These are phyloP conservation scores for Datura wrightii DNA, from an alignment of 257 asterid species.

Conservation along the genomic window DNA sequence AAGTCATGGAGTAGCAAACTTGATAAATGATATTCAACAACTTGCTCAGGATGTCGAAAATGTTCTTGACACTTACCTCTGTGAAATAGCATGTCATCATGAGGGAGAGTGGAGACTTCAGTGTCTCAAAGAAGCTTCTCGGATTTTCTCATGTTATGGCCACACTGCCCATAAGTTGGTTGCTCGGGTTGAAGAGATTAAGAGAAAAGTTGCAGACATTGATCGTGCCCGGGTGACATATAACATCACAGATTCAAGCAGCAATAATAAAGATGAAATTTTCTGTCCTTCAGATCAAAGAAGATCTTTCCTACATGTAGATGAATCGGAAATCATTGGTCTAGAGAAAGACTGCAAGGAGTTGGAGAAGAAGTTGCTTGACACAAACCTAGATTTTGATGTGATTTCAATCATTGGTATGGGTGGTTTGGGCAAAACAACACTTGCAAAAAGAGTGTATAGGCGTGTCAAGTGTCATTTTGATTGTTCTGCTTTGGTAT, in stretches of 20 bases:
- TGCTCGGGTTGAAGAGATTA: conserved; percentile 16
- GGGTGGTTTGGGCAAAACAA: conserved; percentile 33
- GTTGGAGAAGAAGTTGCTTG: conserved; percentile 13
- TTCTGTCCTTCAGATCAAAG: conserved; percentile 25
- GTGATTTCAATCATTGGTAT: conserved; percentile 33
- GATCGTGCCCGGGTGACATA: not conserved
- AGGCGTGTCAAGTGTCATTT: conserved; percentile 11
- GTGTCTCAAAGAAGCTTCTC: conserved; percentile 22
- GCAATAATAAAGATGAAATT: not conserved
- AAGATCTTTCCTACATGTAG: conserved; percentile 26
- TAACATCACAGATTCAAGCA: conserved; percentile 29
- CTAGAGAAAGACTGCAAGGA: conserved; percentile 25
- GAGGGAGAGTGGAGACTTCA: conserved; percentile 9
- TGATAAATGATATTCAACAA: not conserved
- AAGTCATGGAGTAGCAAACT: not conserved
- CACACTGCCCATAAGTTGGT: conserved; percentile 23
- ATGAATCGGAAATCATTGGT: conserved; percentile 31
- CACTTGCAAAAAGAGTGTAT: conserved; percentile 26
- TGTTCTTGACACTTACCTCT: conserved; percentile 22
- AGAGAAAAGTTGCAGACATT: conserved; percentile 8
- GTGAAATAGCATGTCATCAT: not conserved
- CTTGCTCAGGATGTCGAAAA: conserved; percentile 36
- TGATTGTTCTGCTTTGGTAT: conserved; percentile 35
- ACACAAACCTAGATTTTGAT: not conserved
- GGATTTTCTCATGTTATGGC: conserved; percentile 2